Conservation (phyloP, 495 filamentous ascomycete genomes). For the Cenococcum geophilum region DNA sequence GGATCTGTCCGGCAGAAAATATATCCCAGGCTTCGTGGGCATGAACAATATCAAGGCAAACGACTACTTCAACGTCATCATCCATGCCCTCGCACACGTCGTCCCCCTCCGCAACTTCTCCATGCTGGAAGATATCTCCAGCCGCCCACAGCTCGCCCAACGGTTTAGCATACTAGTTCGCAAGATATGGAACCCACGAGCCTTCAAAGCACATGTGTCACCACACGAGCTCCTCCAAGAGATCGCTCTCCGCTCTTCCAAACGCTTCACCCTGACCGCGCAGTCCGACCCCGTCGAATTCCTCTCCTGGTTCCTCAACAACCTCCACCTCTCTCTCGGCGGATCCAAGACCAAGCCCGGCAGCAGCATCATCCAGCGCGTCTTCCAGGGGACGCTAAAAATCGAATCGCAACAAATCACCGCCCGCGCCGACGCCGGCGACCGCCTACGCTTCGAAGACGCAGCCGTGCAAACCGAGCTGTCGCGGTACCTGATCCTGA, state of each 20-base stretch:
- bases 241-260: slow-evolving; percentile 80
- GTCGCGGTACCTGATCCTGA: slow-evolving; percentile 79
- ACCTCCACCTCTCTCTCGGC: slow-evolving; percentile 84
- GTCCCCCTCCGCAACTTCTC: slow-evolving; percentile 86
- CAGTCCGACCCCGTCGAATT: slow-evolving; percentile 97
- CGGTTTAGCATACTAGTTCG: slow-evolving; percentile 85
- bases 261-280: slow-evolving; percentile 82
- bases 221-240: slow-evolving; percentile 96
- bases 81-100: slow-evolving; percentile 90
- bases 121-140: slow-evolving; percentile 71
- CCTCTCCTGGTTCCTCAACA: slow-evolving; percentile 93
- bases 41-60: slow-evolving; percentile 99
- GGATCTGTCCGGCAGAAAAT: slow-evolving; percentile 75
- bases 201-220: slow-evolving; percentile 95
- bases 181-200: slow-evolving; percentile 96
- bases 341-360: slow-evolving; percentile 82
- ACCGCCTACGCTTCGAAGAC: slow-evolving; percentile 91
- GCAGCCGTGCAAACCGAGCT: slow-evolving; percentile 73
- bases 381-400: slow-evolving; percentile 88
- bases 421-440: slow-evolving; percentile 76
- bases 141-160: slow-evolving; percentile 56
- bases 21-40: slow-evolving; percentile 87
- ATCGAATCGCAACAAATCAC: slow-evolving; percentile 94
- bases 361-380: slow-evolving; percentile 73
- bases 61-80: slow-evolving; percentile 94